phyloP scores from a whole-genome alignment of 192 early-diverging fungal genomes.

The Coemansia sp. region DNA sequence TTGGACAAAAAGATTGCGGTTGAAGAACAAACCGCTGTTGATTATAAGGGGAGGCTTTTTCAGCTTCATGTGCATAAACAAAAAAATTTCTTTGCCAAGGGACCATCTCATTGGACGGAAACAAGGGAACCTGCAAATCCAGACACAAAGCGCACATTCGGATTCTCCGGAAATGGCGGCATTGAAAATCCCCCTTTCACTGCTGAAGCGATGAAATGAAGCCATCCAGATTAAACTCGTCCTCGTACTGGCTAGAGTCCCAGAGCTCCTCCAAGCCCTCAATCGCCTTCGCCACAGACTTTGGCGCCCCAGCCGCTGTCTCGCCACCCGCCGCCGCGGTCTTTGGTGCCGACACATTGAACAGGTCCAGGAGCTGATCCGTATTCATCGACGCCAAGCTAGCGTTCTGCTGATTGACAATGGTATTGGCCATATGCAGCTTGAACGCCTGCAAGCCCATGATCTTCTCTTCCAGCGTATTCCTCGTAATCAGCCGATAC shows the following conservation, averaged over 20 bases:
- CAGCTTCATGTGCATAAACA: too few relatives aligned
- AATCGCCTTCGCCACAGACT: constrained; percentile 48
- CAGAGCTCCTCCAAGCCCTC: constrained; percentile 81
- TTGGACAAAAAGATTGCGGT: too few relatives aligned
- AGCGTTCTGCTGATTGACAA: constrained; percentile 96
- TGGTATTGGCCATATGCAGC: constrained; percentile 90
- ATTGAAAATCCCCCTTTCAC: constrained; percentile 9
- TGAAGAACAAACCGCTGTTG: too few relatives aligned
- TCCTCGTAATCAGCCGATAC: constrained; percentile 93
- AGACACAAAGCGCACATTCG: too few relatives aligned
- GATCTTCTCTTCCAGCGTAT: constrained; percentile 99
- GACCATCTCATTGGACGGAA: too few relatives aligned
- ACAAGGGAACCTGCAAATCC: too few relatives aligned
- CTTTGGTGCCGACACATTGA: constrained; percentile 64
- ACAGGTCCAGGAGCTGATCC: constrained; percentile 91
- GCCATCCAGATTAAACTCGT: constrained; percentile 79
- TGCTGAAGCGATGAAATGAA: constrained; percentile 63
- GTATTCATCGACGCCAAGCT: constrained; percentile 95
- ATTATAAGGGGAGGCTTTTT: too few relatives aligned
- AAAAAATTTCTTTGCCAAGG: too few relatives aligned
- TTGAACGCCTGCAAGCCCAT: constrained; percentile 99
- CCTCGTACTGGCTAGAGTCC: constrained; percentile 88
- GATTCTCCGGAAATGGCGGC: neutral
- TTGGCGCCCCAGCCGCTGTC: constrained; percentile 10
- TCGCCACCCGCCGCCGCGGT: constrained; percentile 5